Evolutionary conservation across 805 yeast genomes (phyloP), one percentile per base, ranked within the genome.

Genomic region (Myxozyma melibiosi): DNA sequence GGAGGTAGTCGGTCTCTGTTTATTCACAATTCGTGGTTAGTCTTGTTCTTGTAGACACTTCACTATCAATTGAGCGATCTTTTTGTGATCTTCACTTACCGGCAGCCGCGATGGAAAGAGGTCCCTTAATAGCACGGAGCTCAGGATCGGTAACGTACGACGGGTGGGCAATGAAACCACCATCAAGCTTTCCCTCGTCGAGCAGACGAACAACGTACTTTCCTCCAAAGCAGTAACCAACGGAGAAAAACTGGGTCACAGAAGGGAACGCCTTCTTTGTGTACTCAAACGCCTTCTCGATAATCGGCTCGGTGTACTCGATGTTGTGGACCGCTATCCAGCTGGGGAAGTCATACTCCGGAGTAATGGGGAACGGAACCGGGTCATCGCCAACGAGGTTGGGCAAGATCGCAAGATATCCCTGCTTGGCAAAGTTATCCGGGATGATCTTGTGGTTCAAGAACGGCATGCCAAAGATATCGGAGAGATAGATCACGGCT

Each of bases 201-300:
- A 80, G 64, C 53, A 82, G 78, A 58, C 78, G 80, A 52, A 84
- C 63, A 30, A 80, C 81, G 61, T 75, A 82, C 68, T 83, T 85
- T 27, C 86, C 91, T 71, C 94, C 94, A 58, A 75, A 86, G 70
- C 94, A 86, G 71, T 86, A 80, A n/a, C 94, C 94, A 56, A 85
- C 73, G 14, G 81, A 78, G 48, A 58, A 58, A 28, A 50, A 37
- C 55, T 79, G 81, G 16, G 81, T 55, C 58, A 76, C 79, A 34
- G 71, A 70, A 4, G 77, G 75, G 3, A 69, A 71, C 37, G 68
- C 66, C 47, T 76, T 78, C 22, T 69, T 64, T 43, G 83, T 69
- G 3, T 64, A 61, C 1, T 66, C 58, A 57, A 85, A 65, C 66
- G 79, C 84, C 1, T 67, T 70, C n/a, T 75, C 76, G 33, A 81